Percentiles rank a stretch among this genome's conserved stretches.
These are phyloP conservation scores for California macrophylla DNA, from an alignment of 441 rosid genomes.

Conservation along the genomic window DNA sequence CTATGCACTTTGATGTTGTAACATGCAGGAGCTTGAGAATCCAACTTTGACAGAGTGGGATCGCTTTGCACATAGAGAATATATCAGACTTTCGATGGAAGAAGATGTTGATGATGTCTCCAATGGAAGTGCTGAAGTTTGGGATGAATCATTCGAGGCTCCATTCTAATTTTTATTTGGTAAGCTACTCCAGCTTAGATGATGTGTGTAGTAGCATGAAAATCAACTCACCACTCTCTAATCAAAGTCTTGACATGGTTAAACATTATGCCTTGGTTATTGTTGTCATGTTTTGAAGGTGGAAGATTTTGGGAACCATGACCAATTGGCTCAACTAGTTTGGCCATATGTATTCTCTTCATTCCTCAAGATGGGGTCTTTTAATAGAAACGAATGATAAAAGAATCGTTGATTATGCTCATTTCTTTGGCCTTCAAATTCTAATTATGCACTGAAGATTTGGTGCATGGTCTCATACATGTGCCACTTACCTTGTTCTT, in stretches of 20 bases:
- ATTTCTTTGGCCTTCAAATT: not conserved
- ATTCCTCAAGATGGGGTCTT: too few relatives aligned
- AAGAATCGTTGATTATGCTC: not conserved
- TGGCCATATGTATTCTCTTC: not conserved
- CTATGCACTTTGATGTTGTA: not conserved
- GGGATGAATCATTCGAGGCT: slow-evolving; percentile 58
- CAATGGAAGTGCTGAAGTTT: slow-evolving; percentile 53
- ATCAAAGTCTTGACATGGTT: too few relatives aligned
- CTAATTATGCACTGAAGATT: not conserved
- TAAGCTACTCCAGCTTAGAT: slow-evolving; percentile 5
- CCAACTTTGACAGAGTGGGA: slow-evolving; percentile 55
- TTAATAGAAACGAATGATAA: too few relatives aligned
- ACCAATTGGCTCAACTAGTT: not conserved
- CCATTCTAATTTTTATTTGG: slow-evolving; percentile 34
- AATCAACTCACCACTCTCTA: not conserved
- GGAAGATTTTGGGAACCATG: too few relatives aligned
- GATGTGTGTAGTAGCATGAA: too few relatives aligned
- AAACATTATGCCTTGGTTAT: too few relatives aligned
- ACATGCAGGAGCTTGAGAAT: slow-evolving; percentile 35
- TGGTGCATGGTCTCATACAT: too few relatives aligned
- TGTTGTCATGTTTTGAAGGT: too few relatives aligned
- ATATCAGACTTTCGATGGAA: slow-evolving; percentile 51
- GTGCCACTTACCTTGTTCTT: too few relatives aligned
- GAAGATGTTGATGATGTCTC: slow-evolving; percentile 56
- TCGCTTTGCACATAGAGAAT: slow-evolving; percentile 44